Evolutionary conservation across 345 rosid species (phyloP).

Genomic region (Crucihimalaya himalaica): DNA sequence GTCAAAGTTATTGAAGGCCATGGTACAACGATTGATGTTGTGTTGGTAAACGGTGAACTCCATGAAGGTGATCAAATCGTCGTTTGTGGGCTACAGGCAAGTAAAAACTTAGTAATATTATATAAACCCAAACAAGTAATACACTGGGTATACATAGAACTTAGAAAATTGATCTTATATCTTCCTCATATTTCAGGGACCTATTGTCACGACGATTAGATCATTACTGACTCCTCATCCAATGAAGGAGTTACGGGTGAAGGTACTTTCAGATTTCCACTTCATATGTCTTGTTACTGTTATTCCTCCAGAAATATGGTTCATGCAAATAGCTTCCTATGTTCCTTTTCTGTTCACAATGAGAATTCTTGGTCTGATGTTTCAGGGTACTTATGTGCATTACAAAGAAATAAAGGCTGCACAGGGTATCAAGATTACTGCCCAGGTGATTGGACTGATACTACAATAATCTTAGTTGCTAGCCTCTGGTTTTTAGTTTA

Average conservation of each 20-base stretch:
- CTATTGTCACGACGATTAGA: slow-evolving; percentile 83
- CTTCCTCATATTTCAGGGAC: slow-evolving; percentile 61
- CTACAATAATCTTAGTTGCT: slow-evolving; percentile 1
- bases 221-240: slow-evolving; percentile 96
- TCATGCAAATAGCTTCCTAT: neutral
- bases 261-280: slow-evolving; percentile 49
- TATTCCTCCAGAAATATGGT: neutral
- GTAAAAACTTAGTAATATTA: slow-evolving; percentile 38
- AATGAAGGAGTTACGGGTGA: slow-evolving; percentile 94
- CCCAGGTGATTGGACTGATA: slow-evolving; percentile 57
- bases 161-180: slow-evolving; percentile 19
- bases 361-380: slow-evolving; percentile 31
- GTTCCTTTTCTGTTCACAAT: neutral
- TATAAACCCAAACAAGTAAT: slow-evolving; percentile 11
- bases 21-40: slow-evolving; percentile 96
- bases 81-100: slow-evolving; percentile 93
- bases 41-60: slow-evolving; percentile 83
- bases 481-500: neutral
- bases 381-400: slow-evolving; percentile 85
- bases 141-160: neutral
- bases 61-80: slow-evolving; percentile 95
- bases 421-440: slow-evolving; percentile 89
- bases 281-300: slow-evolving; percentile 9
- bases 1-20: slow-evolving; percentile 94
- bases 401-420: slow-evolving; percentile 93